Percentiles rank a stretch among this genome's conserved stretches.
These are phyloP conservation scores for Xylaria sp. DNA, from an alignment of 2,329 filamentous ascomycete species.

Conservation along the genomic window DNA sequence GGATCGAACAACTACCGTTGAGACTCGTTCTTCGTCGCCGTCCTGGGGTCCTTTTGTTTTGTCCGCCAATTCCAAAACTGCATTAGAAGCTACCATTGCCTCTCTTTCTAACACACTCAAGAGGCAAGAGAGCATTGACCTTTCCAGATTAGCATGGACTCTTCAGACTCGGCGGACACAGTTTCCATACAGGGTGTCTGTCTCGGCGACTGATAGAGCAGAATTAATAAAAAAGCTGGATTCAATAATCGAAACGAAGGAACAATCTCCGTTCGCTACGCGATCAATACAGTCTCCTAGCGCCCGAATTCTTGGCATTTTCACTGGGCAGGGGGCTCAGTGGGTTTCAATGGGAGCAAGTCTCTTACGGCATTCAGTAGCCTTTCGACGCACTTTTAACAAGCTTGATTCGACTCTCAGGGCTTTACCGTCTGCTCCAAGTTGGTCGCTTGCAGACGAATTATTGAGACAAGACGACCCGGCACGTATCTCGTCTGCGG, in stretches of 20 bases:
- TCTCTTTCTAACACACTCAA: neutral
- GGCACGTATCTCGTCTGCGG: neutral
- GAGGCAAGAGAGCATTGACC: neutral
- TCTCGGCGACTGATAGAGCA: conserved; percentile 4
- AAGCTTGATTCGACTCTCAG: neutral
- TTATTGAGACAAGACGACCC: neutral
- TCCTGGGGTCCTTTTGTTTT: conserved; percentile 5
- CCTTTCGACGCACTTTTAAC: conserved; percentile 3
- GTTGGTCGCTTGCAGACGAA: neutral
- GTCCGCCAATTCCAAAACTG: neutral
- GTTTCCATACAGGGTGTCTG: neutral
- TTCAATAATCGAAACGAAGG: neutral
- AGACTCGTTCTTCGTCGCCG: neutral
- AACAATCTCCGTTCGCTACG: neutral
- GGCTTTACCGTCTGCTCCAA: neutral
- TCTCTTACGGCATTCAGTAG: neutral
- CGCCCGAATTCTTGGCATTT: conserved; percentile 38
- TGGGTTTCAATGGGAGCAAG: conserved; percentile 35
- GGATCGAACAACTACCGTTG: neutral
- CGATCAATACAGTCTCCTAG: neutral
- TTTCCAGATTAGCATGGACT: conserved; percentile 17
- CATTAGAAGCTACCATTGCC: neutral
- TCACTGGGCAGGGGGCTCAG: conserved; percentile 47
- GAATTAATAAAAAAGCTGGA: neutral
- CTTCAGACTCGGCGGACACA: conserved; percentile 18